Conservation (phyloP, 2,329 filamentous ascomycete genomes). For the Colletotrichum australisinense region DNA sequence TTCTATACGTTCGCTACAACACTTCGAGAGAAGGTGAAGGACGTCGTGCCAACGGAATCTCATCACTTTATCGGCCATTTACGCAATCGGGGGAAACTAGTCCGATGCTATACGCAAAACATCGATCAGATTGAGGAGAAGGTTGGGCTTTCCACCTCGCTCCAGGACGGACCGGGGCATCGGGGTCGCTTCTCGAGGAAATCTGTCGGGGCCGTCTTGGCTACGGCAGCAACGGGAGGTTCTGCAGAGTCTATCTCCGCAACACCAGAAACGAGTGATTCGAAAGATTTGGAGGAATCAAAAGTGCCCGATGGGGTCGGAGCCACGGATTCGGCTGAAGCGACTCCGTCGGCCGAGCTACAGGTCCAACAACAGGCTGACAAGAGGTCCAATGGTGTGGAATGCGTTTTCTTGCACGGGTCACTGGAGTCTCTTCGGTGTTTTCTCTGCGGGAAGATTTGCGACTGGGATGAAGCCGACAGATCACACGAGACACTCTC, state of each 20-base stretch:
- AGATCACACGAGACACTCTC: slow-evolving; percentile 68
- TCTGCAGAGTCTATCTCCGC: neutral
- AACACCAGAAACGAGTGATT: neutral
- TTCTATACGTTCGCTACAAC: slow-evolving; percentile 80
- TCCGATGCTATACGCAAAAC: slow-evolving; percentile 80
- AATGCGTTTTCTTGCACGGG: slow-evolving; percentile 78
- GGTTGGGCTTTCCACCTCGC: slow-evolving; percentile 73
- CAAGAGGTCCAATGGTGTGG: slow-evolving; percentile 55
- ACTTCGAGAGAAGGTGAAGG: slow-evolving; percentile 71
- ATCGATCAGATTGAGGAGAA: slow-evolving; percentile 80
- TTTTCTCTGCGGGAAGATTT: slow-evolving; percentile 68
- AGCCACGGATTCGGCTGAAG: neutral
- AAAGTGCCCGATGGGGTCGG: neutral
- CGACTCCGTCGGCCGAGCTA: neutral
- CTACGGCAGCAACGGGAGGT: slow-evolving; percentile 25
- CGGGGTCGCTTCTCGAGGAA: slow-evolving; percentile 69
- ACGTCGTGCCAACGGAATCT: slow-evolving; percentile 72
- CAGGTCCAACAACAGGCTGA: slow-evolving; percentile 10
- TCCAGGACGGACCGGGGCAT: slow-evolving; percentile 71
- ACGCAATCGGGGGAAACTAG: slow-evolving; percentile 74
- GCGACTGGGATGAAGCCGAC: slow-evolving; percentile 68
- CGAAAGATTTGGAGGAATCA: neutral
- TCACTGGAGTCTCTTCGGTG: slow-evolving; percentile 75
- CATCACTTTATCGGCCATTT: slow-evolving; percentile 77
- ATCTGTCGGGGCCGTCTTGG: slow-evolving; percentile 45